Evolutionary conservation across 202 grass and related monocot species (phyloP), one percentile per base, ranked within the genome.

Genomic region (Brachypodium distachyon): DNA sequence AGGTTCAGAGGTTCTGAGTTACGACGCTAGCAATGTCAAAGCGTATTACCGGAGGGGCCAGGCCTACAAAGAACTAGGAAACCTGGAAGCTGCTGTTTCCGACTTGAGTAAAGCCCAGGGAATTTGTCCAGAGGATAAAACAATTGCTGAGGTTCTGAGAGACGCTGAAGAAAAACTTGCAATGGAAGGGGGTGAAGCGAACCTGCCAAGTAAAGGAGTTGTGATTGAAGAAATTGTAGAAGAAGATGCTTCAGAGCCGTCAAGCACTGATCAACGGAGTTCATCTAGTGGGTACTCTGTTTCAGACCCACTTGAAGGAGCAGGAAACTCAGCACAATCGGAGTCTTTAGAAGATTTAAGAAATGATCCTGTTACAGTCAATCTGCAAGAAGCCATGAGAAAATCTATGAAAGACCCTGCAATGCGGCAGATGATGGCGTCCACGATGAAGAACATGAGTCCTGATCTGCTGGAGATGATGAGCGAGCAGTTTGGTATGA

Each of bases 391-490:
- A 67, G 75, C 72, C 67, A 86, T 92, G 88, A 79, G 70, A 37
- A 93, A 83, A 88, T 85, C 89, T 68, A 88, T 97, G 84, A 88
- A 87, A 77, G 90, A 97, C 46, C 93, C 93, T 73, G 87, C 93
- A 52, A 93, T 87, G 90, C 90, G 87, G 55, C 82, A 97, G 93
- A 97, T 97, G 93, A 79, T 93, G 77, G 2, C 87, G 84, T 79
- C 77, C 42, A 90, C 93, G 93, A 97, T 97, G 85, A 93, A 86
- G 87, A 97, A 86, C 74, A 97, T 97, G 85, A 90, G 50, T 57
- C 93, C 93, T n/a, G 93, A 97, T 57, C 93, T 90, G 87, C 93
- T 97, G 93, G 85, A 76, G 67, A 93, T 86, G 49, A 93, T 97
- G 87, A 87, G 90, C 4, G 80, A 90, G 61, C 90, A 90, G 74